Conservation (phyloP, 768 basidiomycete genomes). For the Amanita thiersii region DNA sequence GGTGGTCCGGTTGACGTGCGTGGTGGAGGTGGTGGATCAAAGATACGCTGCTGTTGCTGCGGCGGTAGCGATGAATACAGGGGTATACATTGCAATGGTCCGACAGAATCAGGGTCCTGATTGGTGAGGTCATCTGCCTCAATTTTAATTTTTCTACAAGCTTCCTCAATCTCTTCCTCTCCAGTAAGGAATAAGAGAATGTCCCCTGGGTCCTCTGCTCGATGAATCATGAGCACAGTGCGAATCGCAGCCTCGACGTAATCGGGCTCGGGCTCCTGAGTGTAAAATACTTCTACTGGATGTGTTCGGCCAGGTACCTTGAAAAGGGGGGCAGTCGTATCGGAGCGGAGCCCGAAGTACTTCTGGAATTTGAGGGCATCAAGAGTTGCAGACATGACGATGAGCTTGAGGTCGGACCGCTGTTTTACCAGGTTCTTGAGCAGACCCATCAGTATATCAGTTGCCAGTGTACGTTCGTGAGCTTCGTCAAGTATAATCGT, state of each 20-base stretch:
- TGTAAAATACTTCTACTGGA: conserved; percentile 94
- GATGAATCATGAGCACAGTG: conserved; percentile 94
- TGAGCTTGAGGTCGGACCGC: conserved; percentile 88
- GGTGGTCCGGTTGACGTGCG: conserved; percentile 59
- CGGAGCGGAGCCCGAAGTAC: conserved; percentile 63
- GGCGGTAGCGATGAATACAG: conserved; percentile 94
- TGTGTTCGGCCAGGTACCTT: conserved; percentile 91
- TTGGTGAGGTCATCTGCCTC: conserved; percentile 82
- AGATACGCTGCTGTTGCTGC: conserved; percentile 93
- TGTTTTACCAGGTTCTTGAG: conserved; percentile 78
- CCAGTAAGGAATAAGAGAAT: conserved; percentile 93
- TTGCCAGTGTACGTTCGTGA: conserved; percentile 95
- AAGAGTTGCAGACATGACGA: conserved; percentile 97
- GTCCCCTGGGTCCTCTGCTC: conserved; percentile 91
- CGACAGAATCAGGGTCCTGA: conserved; percentile 65
- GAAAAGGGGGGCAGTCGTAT: conserved; percentile 63
- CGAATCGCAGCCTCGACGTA: conserved; percentile 97
- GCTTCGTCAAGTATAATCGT: conserved; percentile 99
- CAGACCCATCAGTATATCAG: conserved; percentile 97
- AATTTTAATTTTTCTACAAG: conserved; percentile 85
- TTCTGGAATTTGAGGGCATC: conserved; percentile 96
- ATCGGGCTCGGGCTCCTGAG: conserved; percentile 87
- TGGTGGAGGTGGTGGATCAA: conserved; percentile 76
- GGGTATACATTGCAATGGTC: conserved; percentile 85
- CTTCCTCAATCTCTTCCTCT: conserved; percentile 97